Evolutionary conservation across 1,139 yeast genomes (phyloP).

Genomic region (Blastobotrys persicus): DNA sequence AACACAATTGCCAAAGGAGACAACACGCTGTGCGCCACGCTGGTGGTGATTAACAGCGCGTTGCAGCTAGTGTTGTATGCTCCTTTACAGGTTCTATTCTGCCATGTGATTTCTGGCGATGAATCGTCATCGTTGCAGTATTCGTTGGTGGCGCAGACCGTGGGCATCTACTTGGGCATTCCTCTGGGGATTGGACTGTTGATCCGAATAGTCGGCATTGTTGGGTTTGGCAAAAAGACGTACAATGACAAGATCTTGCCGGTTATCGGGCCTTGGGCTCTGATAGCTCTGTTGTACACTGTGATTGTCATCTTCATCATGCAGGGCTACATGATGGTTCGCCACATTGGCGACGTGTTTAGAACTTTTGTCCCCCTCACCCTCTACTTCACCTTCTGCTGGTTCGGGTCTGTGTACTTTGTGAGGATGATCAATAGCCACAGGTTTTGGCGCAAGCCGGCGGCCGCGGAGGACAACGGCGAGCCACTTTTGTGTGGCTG

Average conservation of each 20-base stretch:
- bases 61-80: conserved; percentile 56
- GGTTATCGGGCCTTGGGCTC: conserved; percentile 49
- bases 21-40: conserved; percentile 49
- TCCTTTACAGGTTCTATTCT: conserved; percentile 50
- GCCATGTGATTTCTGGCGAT: conserved; percentile 22
- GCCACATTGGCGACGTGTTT: conserved; percentile 51
- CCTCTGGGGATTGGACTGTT: conserved; percentile 50
- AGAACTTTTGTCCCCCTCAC: conserved; percentile 52
- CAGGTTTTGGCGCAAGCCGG: neutral
- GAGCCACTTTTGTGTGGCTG: neutral
- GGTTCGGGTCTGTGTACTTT: neutral
- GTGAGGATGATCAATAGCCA: neutral
- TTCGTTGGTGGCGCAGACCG: conserved; percentile 49
- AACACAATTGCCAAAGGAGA: conserved; percentile 57
- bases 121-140: conserved; percentile 33
- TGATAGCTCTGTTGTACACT: conserved; percentile 53
- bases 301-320: conserved; percentile 53
- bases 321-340: conserved; percentile 51
- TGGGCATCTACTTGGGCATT: conserved; percentile 54
- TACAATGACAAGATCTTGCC: conserved; percentile 42
- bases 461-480: neutral
- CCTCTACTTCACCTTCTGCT: conserved; percentile 45
- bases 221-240: neutral
- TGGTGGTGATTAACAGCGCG: conserved; percentile 53
- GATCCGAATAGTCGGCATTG: conserved; percentile 36